Base-by-base conservation (phyloP, 805 yeast genomes). In the Candida succiphila region DNA sequence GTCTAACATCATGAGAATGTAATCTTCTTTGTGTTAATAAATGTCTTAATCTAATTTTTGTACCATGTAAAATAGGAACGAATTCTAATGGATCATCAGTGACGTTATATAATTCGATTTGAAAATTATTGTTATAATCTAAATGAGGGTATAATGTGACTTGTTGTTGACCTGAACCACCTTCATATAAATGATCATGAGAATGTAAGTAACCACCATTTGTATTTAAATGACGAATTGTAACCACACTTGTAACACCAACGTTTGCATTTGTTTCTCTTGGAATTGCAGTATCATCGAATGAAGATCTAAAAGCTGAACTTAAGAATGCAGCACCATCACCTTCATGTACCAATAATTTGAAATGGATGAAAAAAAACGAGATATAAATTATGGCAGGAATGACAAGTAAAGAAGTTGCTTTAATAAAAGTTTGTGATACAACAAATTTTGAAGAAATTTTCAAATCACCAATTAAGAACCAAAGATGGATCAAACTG, bases 91-190 rank as follows among this genome's bases (percentile, higher is more conserved):
- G 72, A 16, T 73, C 72, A 22, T 61, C 69, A 17, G 77, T 60
- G 22, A 66, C 69, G 51, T 78, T 76, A 56, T 75, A 78, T 27
- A 79, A 66, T 59, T 80, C 88, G 46, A 83, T 58, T 20, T 63
- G 38, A 86, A 89, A 83, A 40, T 72, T 65, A 58, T 83, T 83
- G 60, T 83, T 83, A 27, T 61, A 54, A 58, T 83, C 94, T 47
- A 77, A 57, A 53, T 81, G 89, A 31, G 88, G 88, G 51, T 83
- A 83, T 41, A 82, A 63, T 5, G 92, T 82, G 43, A 83, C 59
- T 58, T 83, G 94, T 57, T 83, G 94, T 58, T 83, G 94, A 49
- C 79, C 72, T 7, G 94, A 83, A 39, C 94, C 94, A 31, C 82
- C 72, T 48, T 78, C 83, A 47, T 78, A 81, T 44, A 63, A 58